Evolutionary conservation across 257 asterid genomes (phyloP).

Genomic region (Nicotiana knightiana): DNA sequence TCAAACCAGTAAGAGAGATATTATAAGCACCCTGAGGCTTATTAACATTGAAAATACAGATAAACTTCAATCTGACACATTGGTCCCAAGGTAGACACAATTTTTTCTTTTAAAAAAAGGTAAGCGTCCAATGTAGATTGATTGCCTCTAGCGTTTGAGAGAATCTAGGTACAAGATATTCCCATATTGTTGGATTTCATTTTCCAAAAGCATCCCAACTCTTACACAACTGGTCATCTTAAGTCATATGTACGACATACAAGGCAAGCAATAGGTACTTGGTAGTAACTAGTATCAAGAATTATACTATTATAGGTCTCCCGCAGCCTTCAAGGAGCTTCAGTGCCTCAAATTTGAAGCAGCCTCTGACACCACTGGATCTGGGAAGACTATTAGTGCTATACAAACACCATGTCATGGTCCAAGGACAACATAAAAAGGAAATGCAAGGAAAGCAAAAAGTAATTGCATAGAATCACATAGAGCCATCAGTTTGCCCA

Average conservation of each 20-base stretch:
- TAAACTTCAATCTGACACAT: not conserved
- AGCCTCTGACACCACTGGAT: not conserved
- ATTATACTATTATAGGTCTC: not conserved
- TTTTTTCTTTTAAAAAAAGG: not conserved
- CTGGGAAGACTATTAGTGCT: not conserved
- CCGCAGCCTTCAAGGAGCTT: not conserved
- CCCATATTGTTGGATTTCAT: not conserved
- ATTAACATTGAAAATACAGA: not conserved
- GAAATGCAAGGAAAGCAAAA: not conserved
- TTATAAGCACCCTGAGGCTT: not conserved
- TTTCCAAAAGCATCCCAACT: not conserved
- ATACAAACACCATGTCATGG: not conserved
- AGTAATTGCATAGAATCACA: not conserved
- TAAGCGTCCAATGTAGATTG: not conserved
- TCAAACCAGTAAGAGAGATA: not conserved
- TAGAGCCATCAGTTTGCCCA: not conserved
- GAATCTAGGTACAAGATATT: not conserved
- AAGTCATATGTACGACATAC: not conserved
- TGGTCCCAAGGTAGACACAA: not conserved
- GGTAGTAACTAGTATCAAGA: not conserved
- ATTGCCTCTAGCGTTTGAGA: not conserved
- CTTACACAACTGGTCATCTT: not conserved
- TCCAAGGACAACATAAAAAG: not conserved
- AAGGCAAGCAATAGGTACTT: not conserved
- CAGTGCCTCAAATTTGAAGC: not conserved